Conservation (phyloP, 495 filamentous ascomycete species). For the Penicillium herquei region DNA sequence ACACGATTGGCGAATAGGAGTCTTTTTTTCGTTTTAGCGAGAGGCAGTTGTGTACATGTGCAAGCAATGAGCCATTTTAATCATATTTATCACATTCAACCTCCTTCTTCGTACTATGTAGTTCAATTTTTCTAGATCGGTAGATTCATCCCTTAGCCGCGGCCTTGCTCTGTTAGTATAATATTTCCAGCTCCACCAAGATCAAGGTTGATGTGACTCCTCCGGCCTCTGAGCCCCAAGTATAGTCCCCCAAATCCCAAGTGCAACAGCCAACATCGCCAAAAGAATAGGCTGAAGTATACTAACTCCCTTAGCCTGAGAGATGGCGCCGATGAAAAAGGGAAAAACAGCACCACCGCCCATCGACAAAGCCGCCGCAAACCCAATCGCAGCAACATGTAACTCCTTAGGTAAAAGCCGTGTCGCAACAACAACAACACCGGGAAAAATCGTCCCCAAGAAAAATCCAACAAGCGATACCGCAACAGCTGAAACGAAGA, state of each 20-base stretch:
- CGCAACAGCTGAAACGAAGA: slow-evolving; percentile 67
- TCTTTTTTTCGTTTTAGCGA: slow-evolving; percentile 2
- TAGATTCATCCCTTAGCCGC: too few species aligned
- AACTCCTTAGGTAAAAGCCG: slow-evolving; percentile 70
- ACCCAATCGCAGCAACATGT: slow-evolving; percentile 75
- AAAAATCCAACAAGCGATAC: slow-evolving; percentile 67
- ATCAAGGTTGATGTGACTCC: slow-evolving; percentile 8
- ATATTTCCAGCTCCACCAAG: too few species aligned
- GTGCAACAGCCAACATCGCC: slow-evolving; percentile 34
- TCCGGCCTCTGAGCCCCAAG: slow-evolving; percentile 8
- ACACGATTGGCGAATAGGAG: background rate
- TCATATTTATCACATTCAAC: too few species aligned
- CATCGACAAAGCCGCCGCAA: slow-evolving; percentile 73
- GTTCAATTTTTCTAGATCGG: too few species aligned
- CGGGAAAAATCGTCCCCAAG: slow-evolving; percentile 61
- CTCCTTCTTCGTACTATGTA: too few species aligned
- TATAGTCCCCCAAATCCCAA: slow-evolving; percentile 18
- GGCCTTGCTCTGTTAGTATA: too few species aligned
- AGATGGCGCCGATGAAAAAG: slow-evolving; percentile 71
- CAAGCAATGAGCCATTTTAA: too few species aligned
- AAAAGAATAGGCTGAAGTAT: slow-evolving; percentile 67
- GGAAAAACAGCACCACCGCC: slow-evolving; percentile 69
- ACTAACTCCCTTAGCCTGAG: slow-evolving; percentile 65
- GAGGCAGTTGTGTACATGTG: background rate
- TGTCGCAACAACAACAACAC: slow-evolving; percentile 69